Evolutionary conservation across 106 monocot species (phyloP), one percentile per base, ranked within the genome.

Genomic region (Phalaenopsis equestris): DNA sequence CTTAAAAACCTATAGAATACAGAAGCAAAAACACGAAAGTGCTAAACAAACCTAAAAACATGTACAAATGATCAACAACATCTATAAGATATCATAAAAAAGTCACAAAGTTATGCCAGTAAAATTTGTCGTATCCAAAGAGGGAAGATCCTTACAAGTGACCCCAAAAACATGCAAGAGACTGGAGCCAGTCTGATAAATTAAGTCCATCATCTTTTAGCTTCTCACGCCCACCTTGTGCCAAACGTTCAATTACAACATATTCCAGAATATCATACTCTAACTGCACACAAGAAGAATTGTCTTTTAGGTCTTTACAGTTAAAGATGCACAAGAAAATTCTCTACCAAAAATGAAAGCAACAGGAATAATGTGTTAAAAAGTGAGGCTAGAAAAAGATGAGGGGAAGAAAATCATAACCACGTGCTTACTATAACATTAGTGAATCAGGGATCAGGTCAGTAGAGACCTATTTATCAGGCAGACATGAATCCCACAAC

Each of bases 141-240:
- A 46, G 17, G 55, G 30, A 75, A 85, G 18, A 30, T 45, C 87
- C 92, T 86, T 94, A 98, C 99, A 99, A 79, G 82, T 92, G 92
- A 24, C 99, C 99, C 99, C 99, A 99, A 90, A 99, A 99, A 24
- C 87, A 99, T 80, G 99, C 99, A 82, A 99, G 99, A 78, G 95
- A 99, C 78, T 93, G 94, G 82, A 99, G 90, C 99, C 99, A 99
- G 82, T 99, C 99, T 74, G 95, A 94, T 24, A 99, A 83, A 89
- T 99, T 99, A 52, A 99, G 89, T 7, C 98, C 98, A 86, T 98
- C 94, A 75, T 95, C 99, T 89, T 99, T 99, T 24, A 99, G 85
- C 78, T 99, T 99, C 67, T 91, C 91, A 77, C 99, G 95, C 19
- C 99, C 99, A 46, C 91, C 91, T 87, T 92, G 92, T 42, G 91